Evolutionary conservation across 2,329 filamentous ascomycete genomes (phyloP).

Genomic region (Fusarium coicis): DNA sequence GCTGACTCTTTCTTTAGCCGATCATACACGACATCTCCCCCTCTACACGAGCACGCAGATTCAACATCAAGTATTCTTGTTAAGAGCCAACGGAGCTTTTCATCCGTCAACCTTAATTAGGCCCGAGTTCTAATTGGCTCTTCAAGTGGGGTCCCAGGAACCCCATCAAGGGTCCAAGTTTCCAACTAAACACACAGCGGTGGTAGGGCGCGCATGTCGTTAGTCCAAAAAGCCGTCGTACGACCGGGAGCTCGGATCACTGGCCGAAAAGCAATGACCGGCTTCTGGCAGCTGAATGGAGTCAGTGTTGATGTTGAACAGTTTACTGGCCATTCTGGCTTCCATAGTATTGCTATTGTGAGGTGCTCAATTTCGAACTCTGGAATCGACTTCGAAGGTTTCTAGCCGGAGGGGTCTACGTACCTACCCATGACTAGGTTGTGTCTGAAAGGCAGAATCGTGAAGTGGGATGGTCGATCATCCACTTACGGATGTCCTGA

Average conservation of each 20-base stretch:
- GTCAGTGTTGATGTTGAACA: background rate
- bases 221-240: slow-evolving; percentile 31
- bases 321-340: background rate
- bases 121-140: slow-evolving; percentile 29
- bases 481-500: slow-evolving; percentile 13
- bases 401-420: background rate
- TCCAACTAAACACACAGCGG: slow-evolving; percentile 29
- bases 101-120: slow-evolving; percentile 20
- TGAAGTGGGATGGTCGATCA: slow-evolving; percentile 33
- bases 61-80: slow-evolving; percentile 19
- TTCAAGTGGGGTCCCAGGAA: slow-evolving; percentile 9
- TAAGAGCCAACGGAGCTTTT: slow-evolving; percentile 38
- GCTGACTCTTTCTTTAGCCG: slow-evolving; percentile 3
- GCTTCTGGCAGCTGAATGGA: too few species aligned
- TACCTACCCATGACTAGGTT: slow-evolving; percentile 8
- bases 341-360: background rate
- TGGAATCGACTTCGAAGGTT: background rate
- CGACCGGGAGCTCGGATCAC: slow-evolving; percentile 27
- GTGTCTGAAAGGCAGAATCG: slow-evolving; percentile 19
- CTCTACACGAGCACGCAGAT: background rate
- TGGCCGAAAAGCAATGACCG: slow-evolving; percentile 13
- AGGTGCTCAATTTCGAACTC: background rate
- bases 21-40: background rate
- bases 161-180: slow-evolving; percentile 39
- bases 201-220: slow-evolving; percentile 33